These are phyloP conservation scores for Scedosporium aurantiacum DNA, from an alignment of 2,329 filamentous ascomycete genomes.

Conservation along the genomic window DNA sequence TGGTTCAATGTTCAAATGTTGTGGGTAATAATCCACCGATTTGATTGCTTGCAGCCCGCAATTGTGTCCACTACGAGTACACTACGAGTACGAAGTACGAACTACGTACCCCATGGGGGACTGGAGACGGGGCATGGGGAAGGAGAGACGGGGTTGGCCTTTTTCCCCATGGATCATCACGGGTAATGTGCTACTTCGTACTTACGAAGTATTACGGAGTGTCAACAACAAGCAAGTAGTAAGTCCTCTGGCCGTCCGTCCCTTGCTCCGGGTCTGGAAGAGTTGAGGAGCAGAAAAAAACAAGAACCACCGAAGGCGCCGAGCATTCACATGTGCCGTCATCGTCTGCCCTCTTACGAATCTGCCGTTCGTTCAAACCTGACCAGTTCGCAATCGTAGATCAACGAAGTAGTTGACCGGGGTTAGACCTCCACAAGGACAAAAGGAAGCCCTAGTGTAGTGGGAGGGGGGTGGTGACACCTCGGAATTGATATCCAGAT, in stretches of 20 bases:
- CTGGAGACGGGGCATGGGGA: neutral
- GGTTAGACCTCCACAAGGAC: neutral
- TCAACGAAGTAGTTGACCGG: no score
- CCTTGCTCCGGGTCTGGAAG: neutral
- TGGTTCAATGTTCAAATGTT: no score
- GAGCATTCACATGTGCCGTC: neutral
- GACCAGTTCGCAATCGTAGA: no score
- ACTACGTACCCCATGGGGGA: neutral
- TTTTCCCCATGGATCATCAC: no score
- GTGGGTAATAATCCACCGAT: no score
- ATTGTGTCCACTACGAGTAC: no score
- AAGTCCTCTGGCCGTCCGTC: neutral
- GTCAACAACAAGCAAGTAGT: neutral
- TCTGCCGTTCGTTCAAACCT: neutral
- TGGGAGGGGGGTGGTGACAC: neutral
- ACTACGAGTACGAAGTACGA: no score
- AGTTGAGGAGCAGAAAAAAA: neutral
- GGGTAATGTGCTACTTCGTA: no score
- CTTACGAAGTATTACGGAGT: neutral
- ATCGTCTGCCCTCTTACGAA: neutral
- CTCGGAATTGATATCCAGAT: neutral
- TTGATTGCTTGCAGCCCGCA: no score
- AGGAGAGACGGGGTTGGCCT: neutral
- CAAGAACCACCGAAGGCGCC: neutral
- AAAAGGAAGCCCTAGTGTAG: neutral